Evolutionary conservation across 75 land plant genomes (phyloP).

Genomic region (Picea glauca): DNA sequence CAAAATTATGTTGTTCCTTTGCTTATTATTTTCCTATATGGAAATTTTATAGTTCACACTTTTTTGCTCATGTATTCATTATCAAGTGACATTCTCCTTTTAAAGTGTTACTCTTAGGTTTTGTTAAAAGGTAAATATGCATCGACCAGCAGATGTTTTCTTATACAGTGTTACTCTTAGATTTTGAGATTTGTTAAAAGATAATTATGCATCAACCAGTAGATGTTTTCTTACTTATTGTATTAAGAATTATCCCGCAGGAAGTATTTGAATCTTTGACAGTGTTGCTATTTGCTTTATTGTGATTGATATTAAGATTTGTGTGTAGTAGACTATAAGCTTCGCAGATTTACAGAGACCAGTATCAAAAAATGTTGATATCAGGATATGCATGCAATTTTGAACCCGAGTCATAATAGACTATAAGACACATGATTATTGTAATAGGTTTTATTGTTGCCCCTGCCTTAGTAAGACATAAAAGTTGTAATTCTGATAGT

Average conservation of each 20-base stretch:
- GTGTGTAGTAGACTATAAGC: neutral
- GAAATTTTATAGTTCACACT: neutral
- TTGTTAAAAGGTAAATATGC: neutral
- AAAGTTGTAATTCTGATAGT: too few species aligned
- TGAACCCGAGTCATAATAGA: neutral
- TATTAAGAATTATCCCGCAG: neutral
- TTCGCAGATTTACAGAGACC: neutral
- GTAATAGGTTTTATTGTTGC: too few species aligned
- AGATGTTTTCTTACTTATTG: too few species aligned
- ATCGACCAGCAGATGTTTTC: too few species aligned
- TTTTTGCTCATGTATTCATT: neutral
- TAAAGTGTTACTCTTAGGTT: neutral
- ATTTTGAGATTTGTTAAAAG: neutral
- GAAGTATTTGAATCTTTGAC: neutral
- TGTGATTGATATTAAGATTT: neutral
- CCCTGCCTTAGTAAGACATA: too few species aligned
- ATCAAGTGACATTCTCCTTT: neutral
- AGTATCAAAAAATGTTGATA: neutral
- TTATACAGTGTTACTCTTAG: neutral
- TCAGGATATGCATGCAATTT: neutral
- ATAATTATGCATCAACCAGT: neutral
- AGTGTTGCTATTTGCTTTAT: neutral
- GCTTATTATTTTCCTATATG: neutral
- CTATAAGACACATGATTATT: too few species aligned
- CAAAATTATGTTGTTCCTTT: neutral